Base-by-base conservation (phyloP, 495 filamentous ascomycete genomes). In the Recurvomyces mirabilis region DNA sequence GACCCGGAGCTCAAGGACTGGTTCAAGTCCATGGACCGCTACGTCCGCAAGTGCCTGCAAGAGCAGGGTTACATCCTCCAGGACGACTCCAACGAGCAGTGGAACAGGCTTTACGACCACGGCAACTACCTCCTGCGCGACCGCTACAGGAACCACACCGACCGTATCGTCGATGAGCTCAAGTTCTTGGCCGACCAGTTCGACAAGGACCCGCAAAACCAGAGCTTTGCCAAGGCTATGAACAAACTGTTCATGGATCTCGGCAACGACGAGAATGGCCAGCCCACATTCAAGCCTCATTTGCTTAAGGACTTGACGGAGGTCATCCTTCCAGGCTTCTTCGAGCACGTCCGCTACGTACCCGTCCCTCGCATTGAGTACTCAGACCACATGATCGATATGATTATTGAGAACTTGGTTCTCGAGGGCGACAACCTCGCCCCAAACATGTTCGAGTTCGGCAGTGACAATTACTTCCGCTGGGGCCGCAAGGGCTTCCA, bases 361-460 rank as follows among this genome's bases (percentile, higher is more conserved):
- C 91, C 91, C 14, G 75, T 98, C 40, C 93, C 91, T 10, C 78
- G 91, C 21, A 94, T 96, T 41, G 91, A 98, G 64, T 91, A 91
- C 52, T 80, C 79, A 2, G 93, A 98, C 55, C 73, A 73, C 11
- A 77, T 78, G 71, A 68, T 91, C 38, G 91, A 98, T 63, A 84
- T 81, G 38, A 69, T 96, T 13, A 70, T 98, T 30, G 91, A 98
- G 68, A 98, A 98, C 60, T 69, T 98, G 20, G 79, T 93, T 31
- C 74, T 98, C 51, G 91, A 98, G 67, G 85, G 86, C 47, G 91
- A 96, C 66, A 98, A 98, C 65, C 74, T 98, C 52, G 85, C 91
- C 73, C 91, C 91, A 29, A 98, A 98, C 61, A 78, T 93, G 1
- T 65, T 95, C 20, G 93, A 98, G 57, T 75, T 96, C 54, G 77